Evolutionary conservation across 2,329 filamentous ascomycete species (phyloP).

Genomic region (Neurospora crassa): DNA sequence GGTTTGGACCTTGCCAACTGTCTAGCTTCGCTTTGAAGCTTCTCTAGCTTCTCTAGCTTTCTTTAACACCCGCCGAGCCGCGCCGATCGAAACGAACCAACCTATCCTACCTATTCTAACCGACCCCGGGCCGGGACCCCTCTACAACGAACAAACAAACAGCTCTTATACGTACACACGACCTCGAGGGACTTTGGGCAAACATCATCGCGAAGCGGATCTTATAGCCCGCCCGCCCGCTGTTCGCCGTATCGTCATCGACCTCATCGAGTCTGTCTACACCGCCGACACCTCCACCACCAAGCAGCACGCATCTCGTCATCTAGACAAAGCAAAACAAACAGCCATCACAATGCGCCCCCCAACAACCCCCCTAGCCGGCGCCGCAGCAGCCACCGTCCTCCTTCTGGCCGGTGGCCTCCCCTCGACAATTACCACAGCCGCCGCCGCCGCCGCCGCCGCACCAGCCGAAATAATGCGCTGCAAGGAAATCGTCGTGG

Average conservation of each 20-base stretch:
- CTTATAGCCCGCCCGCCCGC: not conserved
- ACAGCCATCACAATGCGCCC: not conserved
- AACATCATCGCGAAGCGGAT: not conserved
- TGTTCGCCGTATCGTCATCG: not conserved
- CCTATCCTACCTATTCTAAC: not conserved
- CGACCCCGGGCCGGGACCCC: not conserved
- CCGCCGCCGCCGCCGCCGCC: not conserved
- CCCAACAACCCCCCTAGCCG: not conserved
- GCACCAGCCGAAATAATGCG: slow-evolving; percentile 33
- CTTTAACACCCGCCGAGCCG: not conserved
- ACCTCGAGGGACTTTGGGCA: not conserved
- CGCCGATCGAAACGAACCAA: not conserved
- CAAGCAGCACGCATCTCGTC: not conserved
- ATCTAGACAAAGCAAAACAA: too few relatives aligned
- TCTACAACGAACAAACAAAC: not conserved
- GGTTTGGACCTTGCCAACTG: not conserved
- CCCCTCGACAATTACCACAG: not conserved
- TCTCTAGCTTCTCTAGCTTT: not conserved
- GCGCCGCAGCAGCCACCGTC: not conserved
- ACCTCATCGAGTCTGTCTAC: not conserved
- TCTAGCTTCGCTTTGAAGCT: not conserved
- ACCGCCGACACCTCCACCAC: not conserved
- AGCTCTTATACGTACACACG: not conserved
- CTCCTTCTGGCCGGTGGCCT: not conserved
- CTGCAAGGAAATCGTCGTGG: slow-evolving; percentile 52